phyloP scores from a whole-genome alignment of 2,329 filamentous ascomycete species.

The Zasmidium angulare region DNA sequence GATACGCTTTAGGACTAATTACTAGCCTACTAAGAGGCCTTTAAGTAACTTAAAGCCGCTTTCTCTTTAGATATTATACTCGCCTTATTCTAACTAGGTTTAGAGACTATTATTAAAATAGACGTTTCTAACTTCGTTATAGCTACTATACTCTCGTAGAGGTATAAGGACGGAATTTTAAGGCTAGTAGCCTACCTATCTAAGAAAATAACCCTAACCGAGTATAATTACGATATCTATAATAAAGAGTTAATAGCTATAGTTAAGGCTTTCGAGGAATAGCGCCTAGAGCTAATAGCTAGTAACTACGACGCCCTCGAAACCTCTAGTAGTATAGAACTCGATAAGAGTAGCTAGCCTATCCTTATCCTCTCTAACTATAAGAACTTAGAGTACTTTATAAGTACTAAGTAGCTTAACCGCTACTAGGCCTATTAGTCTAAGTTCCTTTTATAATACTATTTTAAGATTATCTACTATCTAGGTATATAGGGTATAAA shows the following conservation, averaged over 20 bases:
- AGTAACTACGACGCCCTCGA: constrained; percentile 24
- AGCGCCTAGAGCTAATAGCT: constrained; percentile 21
- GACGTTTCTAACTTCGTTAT: no score
- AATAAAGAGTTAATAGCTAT: constrained; percentile 32
- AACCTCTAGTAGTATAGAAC: constrained; percentile 33
- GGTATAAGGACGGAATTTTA: neutral
- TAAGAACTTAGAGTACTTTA: no score
- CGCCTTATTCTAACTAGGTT: neutral
- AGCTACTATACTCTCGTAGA: neutral
- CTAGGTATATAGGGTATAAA: neutral
- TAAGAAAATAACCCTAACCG: constrained; percentile 9
- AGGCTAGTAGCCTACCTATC: constrained; percentile 9
- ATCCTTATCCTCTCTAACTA: constrained; percentile 31
- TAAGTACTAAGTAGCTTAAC: no score
- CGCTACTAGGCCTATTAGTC: no score
- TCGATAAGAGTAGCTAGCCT: constrained; percentile 34
- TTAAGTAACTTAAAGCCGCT: constrained; percentile 3
- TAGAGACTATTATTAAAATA: neutral
- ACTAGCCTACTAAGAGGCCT: no score
- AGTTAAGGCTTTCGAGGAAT: constrained; percentile 29
- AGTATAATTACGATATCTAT: no score
- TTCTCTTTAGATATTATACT: neutral
- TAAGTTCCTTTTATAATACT: no score
- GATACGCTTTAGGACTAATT: no score
- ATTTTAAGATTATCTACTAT: constrained; percentile 30